Evolutionary conservation across 441 rosid genomes (phyloP).

Genomic region (Pelargonium australe): DNA sequence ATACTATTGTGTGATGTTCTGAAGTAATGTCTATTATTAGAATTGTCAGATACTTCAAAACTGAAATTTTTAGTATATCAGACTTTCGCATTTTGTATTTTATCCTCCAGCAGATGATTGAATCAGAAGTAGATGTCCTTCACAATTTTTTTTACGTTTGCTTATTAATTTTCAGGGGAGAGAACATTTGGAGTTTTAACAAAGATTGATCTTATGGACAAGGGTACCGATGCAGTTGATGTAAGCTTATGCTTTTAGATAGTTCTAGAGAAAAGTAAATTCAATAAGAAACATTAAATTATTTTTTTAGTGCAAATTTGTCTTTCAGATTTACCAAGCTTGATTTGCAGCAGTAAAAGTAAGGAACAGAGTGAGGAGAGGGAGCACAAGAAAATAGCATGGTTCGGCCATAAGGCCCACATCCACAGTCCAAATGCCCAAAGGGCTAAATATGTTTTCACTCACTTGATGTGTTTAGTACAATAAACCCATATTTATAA

Average conservation of each 20-base stretch:
- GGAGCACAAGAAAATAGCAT: too few species aligned
- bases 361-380: background rate
- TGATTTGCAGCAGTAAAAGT: background rate
- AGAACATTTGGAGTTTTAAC: conserved; percentile 96
- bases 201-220: conserved; percentile 98
- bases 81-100: background rate
- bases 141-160: too few species aligned
- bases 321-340: background rate
- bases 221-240: conserved; percentile 90
- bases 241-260: conserved; percentile 30
- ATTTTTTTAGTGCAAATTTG: background rate
- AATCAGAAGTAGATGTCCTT: background rate
- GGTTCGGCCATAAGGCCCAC: too few species aligned
- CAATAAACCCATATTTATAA: too few species aligned
- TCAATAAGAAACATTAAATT: conserved; percentile 14
- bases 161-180: conserved; percentile 54
- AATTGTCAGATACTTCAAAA: background rate
- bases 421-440: too few species aligned
- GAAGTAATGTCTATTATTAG: background rate
- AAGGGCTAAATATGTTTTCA: too few species aligned
- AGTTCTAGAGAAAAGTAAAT: conserved; percentile 16
- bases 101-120: background rate
- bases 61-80: background rate
- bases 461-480: too few species aligned
- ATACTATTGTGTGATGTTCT: too few species aligned